These are phyloP conservation scores for Ceratocystis colombiana DNA, from an alignment of 2,329 filamentous ascomycete genomes.

Conservation along the genomic window DNA sequence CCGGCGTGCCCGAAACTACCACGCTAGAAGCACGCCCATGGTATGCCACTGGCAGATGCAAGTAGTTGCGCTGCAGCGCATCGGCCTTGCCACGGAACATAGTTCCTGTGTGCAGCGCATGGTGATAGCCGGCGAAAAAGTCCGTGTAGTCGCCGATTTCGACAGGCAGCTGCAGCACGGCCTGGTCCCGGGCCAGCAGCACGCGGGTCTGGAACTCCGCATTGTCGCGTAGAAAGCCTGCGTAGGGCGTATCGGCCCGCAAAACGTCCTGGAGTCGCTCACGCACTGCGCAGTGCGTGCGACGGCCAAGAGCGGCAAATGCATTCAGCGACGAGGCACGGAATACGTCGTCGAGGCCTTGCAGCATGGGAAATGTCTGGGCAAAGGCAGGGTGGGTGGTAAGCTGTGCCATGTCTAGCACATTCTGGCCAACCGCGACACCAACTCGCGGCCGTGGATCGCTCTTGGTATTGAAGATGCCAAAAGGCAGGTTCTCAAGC, in stretches of 20 bases:
- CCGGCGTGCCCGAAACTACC: slow-evolving; percentile 57
- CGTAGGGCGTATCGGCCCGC: slow-evolving; percentile 40
- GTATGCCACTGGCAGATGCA: slow-evolving; percentile 62
- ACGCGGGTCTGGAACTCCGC: neutral
- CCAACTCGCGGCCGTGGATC: slow-evolving; percentile 49
- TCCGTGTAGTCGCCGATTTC: slow-evolving; percentile 67
- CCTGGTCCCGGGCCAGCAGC: neutral
- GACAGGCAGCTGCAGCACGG: slow-evolving; percentile 50
- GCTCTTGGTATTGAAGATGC: slow-evolving; percentile 54
- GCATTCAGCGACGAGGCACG: slow-evolving; percentile 52
- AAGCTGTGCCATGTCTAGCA: slow-evolving; percentile 46
- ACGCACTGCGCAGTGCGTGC: slow-evolving; percentile 56
- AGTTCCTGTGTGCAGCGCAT: slow-evolving; percentile 53
- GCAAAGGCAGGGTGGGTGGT: slow-evolving; percentile 25
- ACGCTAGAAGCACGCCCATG: slow-evolving; percentile 62
- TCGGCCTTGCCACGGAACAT: slow-evolving; percentile 60
- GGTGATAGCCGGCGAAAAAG: slow-evolving; percentile 65
- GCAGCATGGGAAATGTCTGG: slow-evolving; percentile 20
- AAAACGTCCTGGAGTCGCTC: slow-evolving; percentile 50
- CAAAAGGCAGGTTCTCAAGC: slow-evolving; percentile 64
- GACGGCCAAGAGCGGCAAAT: slow-evolving; percentile 57
- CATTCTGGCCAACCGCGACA: slow-evolving; percentile 57
- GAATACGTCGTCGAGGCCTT: slow-evolving; percentile 23
- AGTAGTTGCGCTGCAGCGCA: slow-evolving; percentile 63
- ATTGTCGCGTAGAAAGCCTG: slow-evolving; percentile 19